Percentiles rank a stretch among this genome's conserved stretches.
These are phyloP conservation scores for Pochonia chlamydosporia DNA, from an alignment of 2,329 filamentous ascomycete species.

Conservation along the genomic window DNA sequence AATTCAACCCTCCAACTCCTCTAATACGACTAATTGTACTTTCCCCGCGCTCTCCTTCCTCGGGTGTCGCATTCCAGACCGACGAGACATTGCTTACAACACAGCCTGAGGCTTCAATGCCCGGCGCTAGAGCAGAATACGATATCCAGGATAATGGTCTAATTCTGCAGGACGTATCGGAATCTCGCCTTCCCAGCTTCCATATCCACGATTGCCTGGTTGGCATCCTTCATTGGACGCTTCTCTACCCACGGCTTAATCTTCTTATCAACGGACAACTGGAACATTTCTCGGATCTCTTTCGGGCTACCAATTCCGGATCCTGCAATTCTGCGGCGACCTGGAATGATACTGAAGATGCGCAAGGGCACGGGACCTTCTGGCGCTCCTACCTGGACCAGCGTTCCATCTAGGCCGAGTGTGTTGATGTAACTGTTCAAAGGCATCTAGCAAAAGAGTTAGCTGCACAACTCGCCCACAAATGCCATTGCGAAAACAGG, in stretches of 20 bases:
- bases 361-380: constrained; percentile 13
- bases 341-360: constrained; percentile 46
- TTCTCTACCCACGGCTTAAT: constrained; percentile 52
- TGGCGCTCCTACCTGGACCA: constrained; percentile 55
- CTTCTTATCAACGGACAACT: constrained; percentile 48
- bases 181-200: constrained; percentile 46
- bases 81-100: too few relatives aligned
- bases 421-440: constrained; percentile 54
- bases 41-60: neutral
- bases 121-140: neutral
- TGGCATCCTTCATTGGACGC: constrained; percentile 49
- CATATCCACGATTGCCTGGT: constrained; percentile 51
- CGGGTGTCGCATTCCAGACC: neutral
- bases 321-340: constrained; percentile 44
- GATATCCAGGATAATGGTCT: constrained; percentile 9
- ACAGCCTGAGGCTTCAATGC: too few relatives aligned
- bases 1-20: neutral
- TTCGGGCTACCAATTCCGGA: constrained; percentile 40
- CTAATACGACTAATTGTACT: too few relatives aligned
- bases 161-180: constrained; percentile 40
- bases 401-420: constrained; percentile 51
- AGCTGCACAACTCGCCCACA: too few relatives aligned
- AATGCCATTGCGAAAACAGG: too few relatives aligned
- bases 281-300: constrained; percentile 56
- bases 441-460: constrained; percentile 41